Percentiles rank a stretch among this genome's conserved stretches.
phyloP scores from a whole-genome alignment of 345 rosid species.

The Heritiera fomes region DNA sequence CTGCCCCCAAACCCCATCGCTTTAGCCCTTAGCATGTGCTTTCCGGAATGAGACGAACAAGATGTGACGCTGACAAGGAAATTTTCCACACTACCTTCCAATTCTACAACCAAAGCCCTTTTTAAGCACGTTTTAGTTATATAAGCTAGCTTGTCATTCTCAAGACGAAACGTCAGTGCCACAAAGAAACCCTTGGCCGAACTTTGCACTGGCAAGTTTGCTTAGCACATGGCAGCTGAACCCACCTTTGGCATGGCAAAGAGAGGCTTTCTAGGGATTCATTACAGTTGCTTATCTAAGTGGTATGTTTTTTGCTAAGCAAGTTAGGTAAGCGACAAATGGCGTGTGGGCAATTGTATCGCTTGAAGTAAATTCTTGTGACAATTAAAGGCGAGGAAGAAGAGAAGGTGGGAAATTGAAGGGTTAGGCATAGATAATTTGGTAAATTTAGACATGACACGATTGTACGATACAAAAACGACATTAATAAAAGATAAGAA shows the following conservation, averaged over 20 bases:
- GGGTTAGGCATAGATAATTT: neutral
- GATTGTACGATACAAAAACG: no score
- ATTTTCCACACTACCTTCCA: neutral
- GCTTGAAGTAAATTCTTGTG: neutral
- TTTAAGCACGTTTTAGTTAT: no score
- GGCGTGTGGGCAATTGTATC: neutral
- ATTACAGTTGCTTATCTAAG: neutral
- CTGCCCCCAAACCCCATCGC: neutral
- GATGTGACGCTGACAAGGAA: neutral
- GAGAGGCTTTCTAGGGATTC: neutral
- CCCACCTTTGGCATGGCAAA: neutral
- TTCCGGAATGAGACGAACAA: neutral
- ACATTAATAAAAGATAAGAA: no score
- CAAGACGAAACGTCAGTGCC: no score
- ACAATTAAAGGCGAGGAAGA: neutral
- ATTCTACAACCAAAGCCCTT: no score
- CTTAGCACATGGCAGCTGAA: neutral
- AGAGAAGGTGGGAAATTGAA: neutral
- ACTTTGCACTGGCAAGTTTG: neutral
- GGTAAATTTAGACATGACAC: no score
- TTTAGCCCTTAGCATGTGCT: neutral
- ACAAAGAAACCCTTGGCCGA: no score
- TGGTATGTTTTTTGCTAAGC: neutral
- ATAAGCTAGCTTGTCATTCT: no score
- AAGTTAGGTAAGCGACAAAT: neutral